These are phyloP conservation scores for Coelastrella sp. DNA, from an alignment of 139 green algal species.

Conservation along the genomic window DNA sequence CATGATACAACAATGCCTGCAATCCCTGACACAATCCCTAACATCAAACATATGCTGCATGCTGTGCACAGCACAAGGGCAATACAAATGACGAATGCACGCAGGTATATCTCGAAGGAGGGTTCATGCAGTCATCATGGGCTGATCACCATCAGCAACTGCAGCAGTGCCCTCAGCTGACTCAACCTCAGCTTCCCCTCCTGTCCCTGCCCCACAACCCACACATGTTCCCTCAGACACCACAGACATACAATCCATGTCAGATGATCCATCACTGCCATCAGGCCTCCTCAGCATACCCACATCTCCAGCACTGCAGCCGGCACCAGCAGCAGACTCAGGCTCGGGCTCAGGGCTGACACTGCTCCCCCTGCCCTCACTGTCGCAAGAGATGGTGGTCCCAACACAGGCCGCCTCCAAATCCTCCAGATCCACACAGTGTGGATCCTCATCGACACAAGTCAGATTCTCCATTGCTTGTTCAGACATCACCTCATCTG, in stretches of 20 bases:
- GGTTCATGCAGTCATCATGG: no score
- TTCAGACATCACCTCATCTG: neutral
- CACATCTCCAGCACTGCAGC: neutral
- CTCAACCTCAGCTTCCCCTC: no score
- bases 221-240: neutral
- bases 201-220: neutral
- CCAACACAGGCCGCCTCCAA: neutral
- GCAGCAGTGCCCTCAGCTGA: no score
- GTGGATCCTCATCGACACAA: neutral
- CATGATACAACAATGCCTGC: no score
- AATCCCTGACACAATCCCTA: no score
- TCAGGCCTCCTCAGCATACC: neutral
- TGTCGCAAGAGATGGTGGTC: neutral
- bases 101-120: no score
- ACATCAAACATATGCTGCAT: no score
- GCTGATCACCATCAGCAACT: no score
- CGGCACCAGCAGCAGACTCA: neutral
- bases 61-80: no score
- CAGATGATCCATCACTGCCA: neutral
- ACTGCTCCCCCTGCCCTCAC: neutral
- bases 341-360: neutral
- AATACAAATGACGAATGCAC: no score
- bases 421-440: neutral
- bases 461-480: neutral
- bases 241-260: slow-evolving; percentile 10